Evolutionary conservation across 345 rosid species (phyloP).

Genomic region (Aquilaria malaccensis): DNA sequence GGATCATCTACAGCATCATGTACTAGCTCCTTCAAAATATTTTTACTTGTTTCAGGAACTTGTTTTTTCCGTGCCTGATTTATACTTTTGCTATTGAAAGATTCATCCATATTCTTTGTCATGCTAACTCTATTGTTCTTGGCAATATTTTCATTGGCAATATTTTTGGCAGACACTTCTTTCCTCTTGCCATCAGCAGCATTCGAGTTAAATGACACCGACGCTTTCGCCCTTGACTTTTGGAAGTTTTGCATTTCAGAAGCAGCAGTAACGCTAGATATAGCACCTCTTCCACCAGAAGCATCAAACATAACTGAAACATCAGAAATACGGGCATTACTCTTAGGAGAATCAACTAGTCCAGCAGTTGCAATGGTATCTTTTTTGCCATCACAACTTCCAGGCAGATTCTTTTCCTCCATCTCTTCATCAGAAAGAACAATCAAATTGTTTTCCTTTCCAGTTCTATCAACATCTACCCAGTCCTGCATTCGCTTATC

Average conservation of each 20-base stretch:
- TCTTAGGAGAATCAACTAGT: conserved; percentile 24
- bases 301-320: conserved; percentile 25
- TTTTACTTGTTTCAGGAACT: conserved; percentile 28
- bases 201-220: conserved; percentile 18
- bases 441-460: conserved; percentile 21
- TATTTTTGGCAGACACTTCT: conserved; percentile 28
- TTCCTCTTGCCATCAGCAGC: conserved; percentile 29
- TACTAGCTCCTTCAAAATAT: conserved; percentile 45
- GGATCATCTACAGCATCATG: conserved; percentile 37
- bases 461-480: conserved; percentile 15
- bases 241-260: conserved; percentile 32
- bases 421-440: conserved; percentile 58
- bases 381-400: conserved; percentile 21
- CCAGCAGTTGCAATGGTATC: conserved; percentile 14
- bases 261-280: conserved; percentile 21
- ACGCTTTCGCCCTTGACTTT: conserved; percentile 17
- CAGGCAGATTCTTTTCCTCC: conserved; percentile 32
- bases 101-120: conserved; percentile 28
- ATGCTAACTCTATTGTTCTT: conserved; percentile 20
- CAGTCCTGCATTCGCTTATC: conserved; percentile 31
- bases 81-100: conserved; percentile 19
- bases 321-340: conserved; percentile 21
- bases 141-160: conserved; percentile 20
- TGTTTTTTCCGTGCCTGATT: conserved; percentile 24
- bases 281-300: conserved; percentile 22